A percentile compares a stretch with the other conserved stretches of the same genome.
Evolutionary conservation across 2,329 filamentous ascomycete genomes (phyloP).

Genomic region (Helotiales sp.): DNA sequence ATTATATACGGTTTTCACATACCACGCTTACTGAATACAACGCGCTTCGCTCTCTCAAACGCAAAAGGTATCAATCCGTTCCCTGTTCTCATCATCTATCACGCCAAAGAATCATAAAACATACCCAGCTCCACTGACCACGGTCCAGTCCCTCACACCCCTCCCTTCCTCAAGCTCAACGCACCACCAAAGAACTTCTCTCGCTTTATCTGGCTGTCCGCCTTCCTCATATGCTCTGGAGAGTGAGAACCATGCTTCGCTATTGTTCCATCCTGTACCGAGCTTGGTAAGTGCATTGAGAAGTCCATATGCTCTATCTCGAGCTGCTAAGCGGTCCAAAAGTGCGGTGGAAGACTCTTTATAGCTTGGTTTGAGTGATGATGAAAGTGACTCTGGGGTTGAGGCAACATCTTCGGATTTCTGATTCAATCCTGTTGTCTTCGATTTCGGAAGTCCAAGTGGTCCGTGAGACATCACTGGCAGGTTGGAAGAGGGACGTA

Average conservation of each 20-base stretch:
- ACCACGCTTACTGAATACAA: neutral
- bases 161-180: constrained; percentile 88
- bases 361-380: constrained; percentile 14
- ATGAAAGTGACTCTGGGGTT: constrained; percentile 9
- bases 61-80: neutral
- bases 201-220: constrained; percentile 82
- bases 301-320: constrained; percentile 84
- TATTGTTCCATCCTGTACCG: constrained; percentile 84
- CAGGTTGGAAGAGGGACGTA: constrained; percentile 9
- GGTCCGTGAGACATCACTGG: constrained; percentile 30
- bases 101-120: constrained; percentile 26
- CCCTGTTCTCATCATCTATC: neutral
- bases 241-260: constrained; percentile 90
- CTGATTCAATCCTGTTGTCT: constrained; percentile 22
- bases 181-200: constrained; percentile 95
- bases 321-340: constrained; percentile 76
- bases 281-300: constrained; percentile 81
- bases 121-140: constrained; percentile 58
- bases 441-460: constrained; percentile 29
- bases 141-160: constrained; percentile 79
- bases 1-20: neutral
- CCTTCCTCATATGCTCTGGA: constrained; percentile 86
- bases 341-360: constrained; percentile 28
- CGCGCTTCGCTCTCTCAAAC: neutral
- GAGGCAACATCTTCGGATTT: constrained; percentile 30